phyloP scores from a whole-genome alignment of 2,329 filamentous ascomycete genomes.

The Arthrocladium fulminans region DNA sequence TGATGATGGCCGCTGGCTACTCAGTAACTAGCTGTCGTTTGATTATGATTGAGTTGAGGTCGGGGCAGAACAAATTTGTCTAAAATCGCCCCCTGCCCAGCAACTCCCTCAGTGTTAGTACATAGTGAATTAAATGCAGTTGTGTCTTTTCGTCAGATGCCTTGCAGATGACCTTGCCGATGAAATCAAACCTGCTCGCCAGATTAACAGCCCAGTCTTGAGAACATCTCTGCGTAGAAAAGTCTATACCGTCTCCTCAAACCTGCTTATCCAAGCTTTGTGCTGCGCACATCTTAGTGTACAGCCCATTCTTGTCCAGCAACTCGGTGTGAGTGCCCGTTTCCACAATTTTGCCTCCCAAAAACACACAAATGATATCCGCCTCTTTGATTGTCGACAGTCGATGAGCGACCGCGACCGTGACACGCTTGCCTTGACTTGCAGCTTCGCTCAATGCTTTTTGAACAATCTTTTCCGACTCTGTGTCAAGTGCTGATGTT shows the following conservation, averaged over 20 bases:
- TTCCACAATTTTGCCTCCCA: constrained; percentile 32
- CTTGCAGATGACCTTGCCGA: too few relatives aligned
- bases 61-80: too few relatives aligned
- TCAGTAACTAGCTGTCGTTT: too few relatives aligned
- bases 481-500: constrained; percentile 33
- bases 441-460: constrained; percentile 26
- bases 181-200: too few relatives aligned
- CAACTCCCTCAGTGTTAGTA: too few relatives aligned
- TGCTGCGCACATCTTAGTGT: constrained; percentile 28
- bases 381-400: constrained; percentile 31
- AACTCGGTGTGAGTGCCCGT: constrained; percentile 34
- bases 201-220: too few relatives aligned
- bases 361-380: constrained; percentile 34
- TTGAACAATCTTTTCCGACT: constrained; percentile 29
- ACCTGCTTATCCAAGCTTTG: constrained; percentile 20
- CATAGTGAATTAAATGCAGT: too few relatives aligned
- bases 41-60: too few relatives aligned
- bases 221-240: too few relatives aligned
- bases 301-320: constrained; percentile 32
- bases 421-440: constrained; percentile 25
- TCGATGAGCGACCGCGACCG: constrained; percentile 31
- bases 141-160: too few relatives aligned
- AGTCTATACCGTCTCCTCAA: background rate
- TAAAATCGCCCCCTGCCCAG: too few relatives aligned
- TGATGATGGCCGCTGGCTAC: too few relatives aligned